Evolutionary conservation across 257 asterid species (phyloP).

Genomic region (Nicotiana knightiana): DNA sequence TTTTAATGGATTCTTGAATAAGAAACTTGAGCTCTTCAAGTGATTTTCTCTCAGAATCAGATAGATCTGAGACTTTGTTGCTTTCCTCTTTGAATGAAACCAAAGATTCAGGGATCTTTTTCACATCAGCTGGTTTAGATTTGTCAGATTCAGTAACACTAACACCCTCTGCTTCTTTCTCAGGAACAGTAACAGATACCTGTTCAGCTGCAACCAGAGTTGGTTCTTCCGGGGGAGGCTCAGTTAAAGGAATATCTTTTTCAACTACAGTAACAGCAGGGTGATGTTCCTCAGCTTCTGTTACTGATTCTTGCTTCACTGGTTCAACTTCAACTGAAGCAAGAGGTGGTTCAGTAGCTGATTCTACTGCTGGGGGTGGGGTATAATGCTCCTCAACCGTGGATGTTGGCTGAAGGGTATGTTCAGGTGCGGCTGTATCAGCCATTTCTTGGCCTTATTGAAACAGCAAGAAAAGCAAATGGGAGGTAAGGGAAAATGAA

Average conservation of each 20-base stretch:
- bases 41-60: slow-evolving; percentile 41
- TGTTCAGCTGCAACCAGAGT: slow-evolving; percentile 22
- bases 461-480: background rate
- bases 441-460: slow-evolving; percentile 33
- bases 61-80: slow-evolving; percentile 63
- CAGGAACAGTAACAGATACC: slow-evolving; percentile 29
- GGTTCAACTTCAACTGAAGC: slow-evolving; percentile 37
- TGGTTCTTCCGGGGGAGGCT: slow-evolving; percentile 15
- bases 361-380: background rate
- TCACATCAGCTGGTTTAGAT: slow-evolving; percentile 21
- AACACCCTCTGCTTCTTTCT: slow-evolving; percentile 26
- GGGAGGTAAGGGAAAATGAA: background rate
- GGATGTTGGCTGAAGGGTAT: slow-evolving; percentile 22
- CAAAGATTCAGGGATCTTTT: slow-evolving; percentile 39
- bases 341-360: slow-evolving; percentile 42
- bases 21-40: slow-evolving; percentile 44
- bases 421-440: slow-evolving; percentile 31
- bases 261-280: slow-evolving; percentile 37
- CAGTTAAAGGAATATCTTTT: slow-evolving; percentile 38
- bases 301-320: background rate
- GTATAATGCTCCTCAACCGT: slow-evolving; percentile 16
- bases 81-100: slow-evolving; percentile 78
- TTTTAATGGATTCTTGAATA: slow-evolving; percentile 41
- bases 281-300: slow-evolving; percentile 25
- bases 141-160: slow-evolving; percentile 17